Evolutionary conservation across 192 early-diverging fungal species (phyloP), one percentile per base, ranked within the genome.

Genomic region (Gryganskiella cystojenkinii): DNA sequence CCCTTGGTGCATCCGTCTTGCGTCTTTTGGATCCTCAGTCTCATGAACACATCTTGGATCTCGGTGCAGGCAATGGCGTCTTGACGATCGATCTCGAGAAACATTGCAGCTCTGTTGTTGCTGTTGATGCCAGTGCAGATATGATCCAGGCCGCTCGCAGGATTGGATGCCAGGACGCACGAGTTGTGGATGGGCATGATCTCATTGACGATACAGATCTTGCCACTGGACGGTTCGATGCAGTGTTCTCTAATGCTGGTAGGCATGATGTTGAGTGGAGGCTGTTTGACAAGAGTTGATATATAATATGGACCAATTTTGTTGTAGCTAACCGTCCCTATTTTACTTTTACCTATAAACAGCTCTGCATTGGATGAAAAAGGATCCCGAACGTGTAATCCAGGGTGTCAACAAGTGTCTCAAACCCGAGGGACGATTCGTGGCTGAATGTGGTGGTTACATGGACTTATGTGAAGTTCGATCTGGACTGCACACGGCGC

Each of bases 331-430:
- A 55, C 14, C 46, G 33, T 60, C 28, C 4, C 19, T 71, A 19
- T 44, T 33, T 70, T 42, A 43, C 42, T 25, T 20, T 25, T 46
- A 61, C 7, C 15, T 24, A 37, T 42, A 37, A 31, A 33, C 28
- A 90, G 90, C 91, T 27, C 47, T 92, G 11, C 91, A 92, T 67
- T 92, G 91, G 91, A 90, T 92, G 86, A 90, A 83, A 50, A 56
- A 81, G 44, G 83, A 89, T 44, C 89, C 88, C 14, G 67, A 64
- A 30, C 61, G 83, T 30, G 89, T 90, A 13, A 85, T 91, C 68
- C 61, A 80, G 30, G 90, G 90, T 15, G 84, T 90, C 22, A 63
- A 80, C 40, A 64, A 81, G 37, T 56, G 70, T 9, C 80, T 92
- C 34, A 88, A 86, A 47, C 69, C 84, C 11, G 72, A 69, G n/a